Base-by-base conservation (phyloP, 148 eudicot genomes). In the Simmondsia chinensis region DNA sequence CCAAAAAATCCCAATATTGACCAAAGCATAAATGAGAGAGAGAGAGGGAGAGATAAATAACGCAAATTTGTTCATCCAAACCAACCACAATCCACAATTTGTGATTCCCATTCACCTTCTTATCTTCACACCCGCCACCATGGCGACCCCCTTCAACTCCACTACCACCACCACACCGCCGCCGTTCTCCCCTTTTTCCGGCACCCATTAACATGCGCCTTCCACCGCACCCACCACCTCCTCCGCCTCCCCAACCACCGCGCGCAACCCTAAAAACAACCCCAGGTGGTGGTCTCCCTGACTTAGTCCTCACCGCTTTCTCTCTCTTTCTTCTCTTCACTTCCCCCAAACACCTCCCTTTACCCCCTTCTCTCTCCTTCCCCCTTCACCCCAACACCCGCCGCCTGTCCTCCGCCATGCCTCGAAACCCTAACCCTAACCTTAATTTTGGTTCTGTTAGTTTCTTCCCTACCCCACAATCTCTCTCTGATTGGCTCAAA, bases 401-500 rank as follows among this genome's bases (percentile, higher is more conserved):
- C 15, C 0, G 23, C 26, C 14, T 41, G 2, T 10, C 25, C 60
- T 14, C 77, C 45, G 38, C 33, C 34, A 81, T 81, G 84, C 66
- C 89, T 33, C 49, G 15, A 43, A 49, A 37, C 48, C 45, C 56
- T 33, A 57, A 52, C 62, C 70, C 61, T 38, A 60, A 46, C 18
- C 16, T 15, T 11, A 44, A 39, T 28, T 9, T 28, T 9, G 6
- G 31, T 35, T 47, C 43, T n/a, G 7, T 23, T 21, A 65, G 46
- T 25, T 28, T 17, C 19, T 81, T 76, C 61, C 36, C 83, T 12
- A 59, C 64, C 14, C 89, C 89, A 1, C 75, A 73, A 13, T 68
- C 80, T 10, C 73, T 84, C 54, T 74, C 95, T 56, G 85, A 82
- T 43, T 91, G 95, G 95, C 75, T 91, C 15, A 50, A 52, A 13